phyloP scores from a whole-genome alignment of 495 filamentous ascomycete genomes.

The Halenospora varia region DNA sequence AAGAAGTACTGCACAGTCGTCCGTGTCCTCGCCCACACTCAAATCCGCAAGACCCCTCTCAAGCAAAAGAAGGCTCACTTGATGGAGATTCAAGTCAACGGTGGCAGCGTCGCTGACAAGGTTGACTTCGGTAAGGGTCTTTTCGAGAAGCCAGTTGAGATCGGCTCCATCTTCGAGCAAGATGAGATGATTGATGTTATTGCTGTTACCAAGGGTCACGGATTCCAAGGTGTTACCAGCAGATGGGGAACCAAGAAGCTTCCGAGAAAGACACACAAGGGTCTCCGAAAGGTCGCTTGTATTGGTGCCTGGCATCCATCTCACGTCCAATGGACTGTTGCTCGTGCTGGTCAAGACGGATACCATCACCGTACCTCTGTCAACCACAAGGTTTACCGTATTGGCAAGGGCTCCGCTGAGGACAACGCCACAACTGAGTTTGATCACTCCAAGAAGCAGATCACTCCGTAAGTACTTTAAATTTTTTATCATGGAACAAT shows the following conservation, averaged over 20 bases:
- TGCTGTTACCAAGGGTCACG: constrained; percentile 99
- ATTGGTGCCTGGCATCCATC: constrained; percentile 99
- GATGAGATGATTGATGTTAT: constrained; percentile 99
- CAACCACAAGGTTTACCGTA: constrained; percentile 99
- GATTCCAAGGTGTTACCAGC: constrained; percentile 93
- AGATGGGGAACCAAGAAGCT: constrained; percentile 99
- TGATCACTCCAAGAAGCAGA: constrained; percentile 98
- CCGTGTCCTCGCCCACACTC: constrained; percentile 97
- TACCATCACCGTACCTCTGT: constrained; percentile 99
- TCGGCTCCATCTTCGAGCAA: constrained; percentile 96
- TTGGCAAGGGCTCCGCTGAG: constrained; percentile 85
- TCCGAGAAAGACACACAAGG: constrained; percentile 99
- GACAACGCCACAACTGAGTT: constrained; percentile 92
- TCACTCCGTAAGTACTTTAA: constrained; percentile 78
- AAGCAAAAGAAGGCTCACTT: constrained; percentile 99
- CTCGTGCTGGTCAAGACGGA: constrained; percentile 98
- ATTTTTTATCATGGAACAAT: not conserved
- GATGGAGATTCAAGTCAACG: constrained; percentile 99
- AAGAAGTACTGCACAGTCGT: constrained; percentile 99
- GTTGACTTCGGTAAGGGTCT: constrained; percentile 89
- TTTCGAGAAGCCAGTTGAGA: constrained; percentile 96
- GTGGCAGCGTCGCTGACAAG: constrained; percentile 91
- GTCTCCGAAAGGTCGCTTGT: constrained; percentile 99
- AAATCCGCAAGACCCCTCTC: constrained; percentile 97
- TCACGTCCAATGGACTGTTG: constrained; percentile 99